Evolutionary conservation across 2,329 filamentous ascomycete species (phyloP).

Genomic region (Ophiostoma montium): DNA sequence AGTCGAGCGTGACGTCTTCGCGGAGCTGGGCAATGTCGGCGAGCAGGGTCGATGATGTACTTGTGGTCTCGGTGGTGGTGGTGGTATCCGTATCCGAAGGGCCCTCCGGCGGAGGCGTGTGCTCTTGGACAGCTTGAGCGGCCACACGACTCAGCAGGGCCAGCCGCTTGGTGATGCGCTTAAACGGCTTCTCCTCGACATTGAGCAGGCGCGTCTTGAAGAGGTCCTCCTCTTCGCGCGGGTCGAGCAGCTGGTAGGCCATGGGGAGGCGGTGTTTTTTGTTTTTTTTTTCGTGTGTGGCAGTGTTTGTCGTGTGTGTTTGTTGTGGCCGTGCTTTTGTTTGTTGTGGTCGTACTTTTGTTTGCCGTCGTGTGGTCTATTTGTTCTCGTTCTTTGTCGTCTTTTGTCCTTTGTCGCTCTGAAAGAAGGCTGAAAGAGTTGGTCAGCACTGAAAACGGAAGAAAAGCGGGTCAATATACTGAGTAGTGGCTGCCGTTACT

Average conservation of each 20-base stretch:
- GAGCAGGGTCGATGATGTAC: constrained; percentile 7
- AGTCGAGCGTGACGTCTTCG: constrained; percentile 76
- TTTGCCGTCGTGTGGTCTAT: no score
- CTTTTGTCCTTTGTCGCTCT: not conserved
- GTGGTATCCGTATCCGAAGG: constrained; percentile 11
- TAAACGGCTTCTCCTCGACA: constrained; percentile 86
- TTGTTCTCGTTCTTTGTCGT: no score
- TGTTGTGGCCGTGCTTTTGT: no score
- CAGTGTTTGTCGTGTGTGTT: not conserved
- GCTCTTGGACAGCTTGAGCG: constrained; percentile 34
- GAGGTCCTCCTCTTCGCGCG: constrained; percentile 66
- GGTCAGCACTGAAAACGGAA: no score
- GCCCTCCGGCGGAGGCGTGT: constrained; percentile 52
- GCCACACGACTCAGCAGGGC: constrained; percentile 53
- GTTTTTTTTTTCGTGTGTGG: not conserved
- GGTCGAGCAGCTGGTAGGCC: constrained; percentile 53
- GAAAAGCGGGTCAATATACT: no score
- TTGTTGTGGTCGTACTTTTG: no score
- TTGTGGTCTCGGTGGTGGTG: not conserved
- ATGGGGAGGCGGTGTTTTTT: not conserved
- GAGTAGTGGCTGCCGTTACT: no score
- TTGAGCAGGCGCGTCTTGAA: constrained; percentile 78
- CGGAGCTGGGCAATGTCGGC: constrained; percentile 52
- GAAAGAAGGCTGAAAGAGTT: no score
- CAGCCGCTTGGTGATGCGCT: constrained; percentile 72